Base-by-base conservation (phyloP, 163 green algal genomes). In the Scenedesmus sp. region DNA sequence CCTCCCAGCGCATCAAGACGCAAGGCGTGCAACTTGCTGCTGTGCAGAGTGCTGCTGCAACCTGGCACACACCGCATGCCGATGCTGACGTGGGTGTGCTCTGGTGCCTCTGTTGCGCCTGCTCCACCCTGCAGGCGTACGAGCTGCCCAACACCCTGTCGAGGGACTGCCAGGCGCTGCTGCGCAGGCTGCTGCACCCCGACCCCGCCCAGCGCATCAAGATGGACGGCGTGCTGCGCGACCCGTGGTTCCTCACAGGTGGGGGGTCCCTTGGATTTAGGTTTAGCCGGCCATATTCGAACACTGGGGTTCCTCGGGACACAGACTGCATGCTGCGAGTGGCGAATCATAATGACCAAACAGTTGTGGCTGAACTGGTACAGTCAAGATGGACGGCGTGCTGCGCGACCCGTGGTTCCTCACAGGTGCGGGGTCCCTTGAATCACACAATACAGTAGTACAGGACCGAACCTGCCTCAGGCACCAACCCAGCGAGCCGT, bases 231-330 rank as follows among this genome's bases (percentile, higher is more conserved):
- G 37, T 82, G 35, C 1, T 82, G 73, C 35, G 18, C 24, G 12
- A 82, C 73, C 73, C 73, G 0, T 82, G 73, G 73, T 82, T 82
- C 73, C 73, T 82, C 30, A 40, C 30, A 76, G 65, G 65, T 76
- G 56, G 20, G 22, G n/a, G n/a, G n/a, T n/a, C n/a, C n/a, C n/a
- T n/a, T n/a, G n/a, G n/a, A n/a, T n/a, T n/a, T n/a, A n/a, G n/a
- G n/a, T n/a, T n/a, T n/a, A n/a, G n/a, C n/a, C n/a, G n/a, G n/a
- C n/a, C n/a, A n/a, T n/a, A n/a, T n/a, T n/a, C n/a, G n/a, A n/a
- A n/a, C n/a, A n/a, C n/a, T n/a, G n/a, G n/a, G n/a, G n/a, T n/a
- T n/a, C n/a, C n/a, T n/a, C n/a, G n/a, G n/a, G n/a, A n/a, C 68
- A 15, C 5, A 79, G 7, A 42, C 33, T 33, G n/a, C n/a, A n/a